Percentiles rank a stretch among this genome's conserved stretches.
phyloP scores from a whole-genome alignment of 2,329 filamentous ascomycete genomes.

The Emergomyces pasteurianus region DNA sequence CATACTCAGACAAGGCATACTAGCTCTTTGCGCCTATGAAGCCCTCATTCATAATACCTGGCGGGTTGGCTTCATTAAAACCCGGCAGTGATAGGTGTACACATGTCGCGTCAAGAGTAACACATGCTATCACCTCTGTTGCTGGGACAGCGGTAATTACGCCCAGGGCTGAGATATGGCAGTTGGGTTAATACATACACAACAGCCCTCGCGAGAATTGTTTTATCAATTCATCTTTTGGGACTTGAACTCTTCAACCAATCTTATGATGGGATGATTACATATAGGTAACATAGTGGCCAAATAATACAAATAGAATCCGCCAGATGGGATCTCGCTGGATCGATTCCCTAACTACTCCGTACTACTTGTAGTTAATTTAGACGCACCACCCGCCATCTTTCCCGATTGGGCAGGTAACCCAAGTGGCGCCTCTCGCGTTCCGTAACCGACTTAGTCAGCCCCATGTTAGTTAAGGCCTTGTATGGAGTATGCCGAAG shows the following conservation, averaged over 20 bases:
- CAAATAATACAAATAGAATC: not conserved
- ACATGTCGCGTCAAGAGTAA: not conserved
- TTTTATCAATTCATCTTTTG: too few relatives aligned
- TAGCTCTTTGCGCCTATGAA: not conserved
- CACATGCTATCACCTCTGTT: not conserved
- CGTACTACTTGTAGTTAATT: not conserved
- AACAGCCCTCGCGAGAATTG: not conserved
- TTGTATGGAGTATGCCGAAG: too few relatives aligned
- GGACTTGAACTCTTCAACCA: not conserved
- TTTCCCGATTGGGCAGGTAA: not conserved
- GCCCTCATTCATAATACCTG: not conserved
- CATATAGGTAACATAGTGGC: not conserved
- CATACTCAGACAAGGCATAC: not conserved
- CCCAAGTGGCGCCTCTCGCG: not conserved
- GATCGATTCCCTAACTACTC: too few relatives aligned
- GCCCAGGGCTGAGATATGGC: not conserved
- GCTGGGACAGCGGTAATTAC: not conserved
- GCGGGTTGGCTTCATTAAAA: not conserved
- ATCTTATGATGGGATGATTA: not conserved
- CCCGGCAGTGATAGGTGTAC: not conserved
- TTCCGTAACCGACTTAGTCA: not conserved
- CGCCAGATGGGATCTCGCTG: too few relatives aligned
- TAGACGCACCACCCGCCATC: not conserved
- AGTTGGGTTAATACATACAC: not conserved
- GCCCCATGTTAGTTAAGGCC: too few relatives aligned